phyloP scores from a whole-genome alignment of 495 filamentous ascomycete species.

The Podospora bellae-mahoneyi region DNA sequence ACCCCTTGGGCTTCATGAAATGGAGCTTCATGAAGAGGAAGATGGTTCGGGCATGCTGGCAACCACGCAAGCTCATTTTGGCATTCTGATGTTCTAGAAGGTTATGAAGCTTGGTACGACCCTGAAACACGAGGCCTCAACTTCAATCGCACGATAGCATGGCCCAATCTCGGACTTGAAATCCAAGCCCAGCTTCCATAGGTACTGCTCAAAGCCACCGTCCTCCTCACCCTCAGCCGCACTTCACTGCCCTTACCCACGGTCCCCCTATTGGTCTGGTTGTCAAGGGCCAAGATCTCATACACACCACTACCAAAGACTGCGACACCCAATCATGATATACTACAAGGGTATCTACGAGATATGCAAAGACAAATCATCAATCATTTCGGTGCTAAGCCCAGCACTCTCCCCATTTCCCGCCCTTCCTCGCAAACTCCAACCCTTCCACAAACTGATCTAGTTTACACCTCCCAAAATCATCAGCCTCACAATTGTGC shows the following conservation, averaged over 20 bases:
- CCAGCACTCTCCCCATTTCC: slow-evolving; percentile 71
- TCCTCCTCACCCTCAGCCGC: neutral
- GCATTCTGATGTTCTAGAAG: too few relatives aligned
- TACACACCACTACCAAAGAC: neutral
- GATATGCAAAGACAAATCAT: neutral
- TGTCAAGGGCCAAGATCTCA: neutral
- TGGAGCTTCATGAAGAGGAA: too few relatives aligned
- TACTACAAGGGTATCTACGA: neutral
- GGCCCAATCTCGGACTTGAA: neutral
- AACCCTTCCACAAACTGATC: slow-evolving; percentile 65
- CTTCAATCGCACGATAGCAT: neutral
- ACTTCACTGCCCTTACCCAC: neutral
- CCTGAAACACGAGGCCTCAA: neutral
- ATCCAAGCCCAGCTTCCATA: neutral
- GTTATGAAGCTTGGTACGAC: neutral
- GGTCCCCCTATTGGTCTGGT: neutral
- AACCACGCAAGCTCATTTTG: too few relatives aligned
- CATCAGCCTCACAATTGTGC: slow-evolving; percentile 63
- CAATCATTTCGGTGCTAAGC: slow-evolving; percentile 4
- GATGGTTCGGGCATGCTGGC: too few relatives aligned
- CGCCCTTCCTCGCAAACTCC: slow-evolving; percentile 64
- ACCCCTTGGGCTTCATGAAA: too few relatives aligned
- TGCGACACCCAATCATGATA: neutral
- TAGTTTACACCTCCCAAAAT: slow-evolving; percentile 62
- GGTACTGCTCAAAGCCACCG: neutral